Evolutionary conservation across 1,284 basidiomycete species (phyloP), one percentile per base, ranked within the genome.

Genomic region (Pseudozyma pruni): DNA sequence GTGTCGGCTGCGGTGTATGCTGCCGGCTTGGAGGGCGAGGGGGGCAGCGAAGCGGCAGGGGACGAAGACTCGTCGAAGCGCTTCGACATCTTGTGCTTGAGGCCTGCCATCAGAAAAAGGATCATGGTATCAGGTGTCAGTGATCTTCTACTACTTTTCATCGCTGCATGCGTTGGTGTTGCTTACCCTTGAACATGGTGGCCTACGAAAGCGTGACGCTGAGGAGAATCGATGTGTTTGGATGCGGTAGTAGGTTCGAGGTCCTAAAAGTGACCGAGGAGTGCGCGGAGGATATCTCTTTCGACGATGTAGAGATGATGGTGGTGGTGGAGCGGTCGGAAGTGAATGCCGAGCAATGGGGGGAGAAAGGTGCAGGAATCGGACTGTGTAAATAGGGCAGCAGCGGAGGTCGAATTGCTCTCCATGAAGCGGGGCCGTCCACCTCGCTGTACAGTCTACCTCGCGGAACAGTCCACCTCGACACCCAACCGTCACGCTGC

Each of bases 31-130:
- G 59, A 55, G 17, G 66, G 66, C 35, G 66, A 58, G 38, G 66
- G 66, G n/a, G 66, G 67, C 34, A 55, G 48, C 19, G 55, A 54
- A 17, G 66, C 55, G n/a, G 51, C 55, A 9, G 60, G 41, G 25
- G 51, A 48, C 17, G 17, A 8, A 10, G 61, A 57, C 47, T 66
- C 57, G 45, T 71, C 68, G 19, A 64, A 54, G 16, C 55, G 55
- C 35, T 55, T 49, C 8, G 66, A 69, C 10, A 71, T 40, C 57
- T 61, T 66, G 47, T 71, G 48, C 34, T 71, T 71, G 35, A 71
- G 57, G 27, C 57, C 68, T 71, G 43, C 42, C 11, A 29, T 29
- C 7, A 6, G 27, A 29, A 29, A n/a, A n/a, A n/a, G n/a, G n/a
- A n/a, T n/a, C n/a, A n/a, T n/a, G n/a, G n/a, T n/a, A n/a, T n/a